phyloP scores from a whole-genome alignment of 108 stramenopile species.

The Cyclotella baltica region DNA sequence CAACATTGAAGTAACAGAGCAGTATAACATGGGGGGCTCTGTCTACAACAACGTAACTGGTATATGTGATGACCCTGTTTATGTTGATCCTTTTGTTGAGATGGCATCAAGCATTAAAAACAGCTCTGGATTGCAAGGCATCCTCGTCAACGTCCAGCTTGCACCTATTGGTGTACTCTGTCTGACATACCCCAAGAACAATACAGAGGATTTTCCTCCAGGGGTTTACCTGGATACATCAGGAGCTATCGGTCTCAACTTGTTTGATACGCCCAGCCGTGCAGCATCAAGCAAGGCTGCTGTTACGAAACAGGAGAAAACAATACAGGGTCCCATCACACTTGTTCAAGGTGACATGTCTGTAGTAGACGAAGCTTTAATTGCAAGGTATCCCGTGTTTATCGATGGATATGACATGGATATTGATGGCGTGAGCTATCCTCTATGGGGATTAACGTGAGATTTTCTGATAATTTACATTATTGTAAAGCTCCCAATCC shows the following conservation, averaged over 20 bases:
- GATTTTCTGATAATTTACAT: background rate
- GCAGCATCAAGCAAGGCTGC: background rate
- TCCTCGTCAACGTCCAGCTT: background rate
- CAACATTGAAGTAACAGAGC: background rate
- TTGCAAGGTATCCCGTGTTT: background rate
- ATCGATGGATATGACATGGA: background rate
- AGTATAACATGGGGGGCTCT: background rate
- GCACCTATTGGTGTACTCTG: slow-evolving; percentile 1
- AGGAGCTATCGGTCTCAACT: background rate
- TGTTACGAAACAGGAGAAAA: background rate
- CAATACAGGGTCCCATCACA: background rate
- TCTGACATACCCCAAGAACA: slow-evolving; percentile 1
- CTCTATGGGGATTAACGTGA: slow-evolving; percentile 2
- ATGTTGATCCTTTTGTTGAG: background rate
- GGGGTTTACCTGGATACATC: background rate
- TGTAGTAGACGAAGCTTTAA: background rate
- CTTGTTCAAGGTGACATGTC: background rate
- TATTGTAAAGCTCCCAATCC: background rate
- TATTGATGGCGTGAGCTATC: background rate
- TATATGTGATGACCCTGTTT: background rate
- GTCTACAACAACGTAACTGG: background rate
- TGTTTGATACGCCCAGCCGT: background rate
- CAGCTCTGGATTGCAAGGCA: slow-evolving; percentile 2
- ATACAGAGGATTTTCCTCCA: background rate
- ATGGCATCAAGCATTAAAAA: background rate